Evolutionary conservation across 352 stramenopile species (phyloP).

Genomic region (Phytophthora litchii): DNA sequence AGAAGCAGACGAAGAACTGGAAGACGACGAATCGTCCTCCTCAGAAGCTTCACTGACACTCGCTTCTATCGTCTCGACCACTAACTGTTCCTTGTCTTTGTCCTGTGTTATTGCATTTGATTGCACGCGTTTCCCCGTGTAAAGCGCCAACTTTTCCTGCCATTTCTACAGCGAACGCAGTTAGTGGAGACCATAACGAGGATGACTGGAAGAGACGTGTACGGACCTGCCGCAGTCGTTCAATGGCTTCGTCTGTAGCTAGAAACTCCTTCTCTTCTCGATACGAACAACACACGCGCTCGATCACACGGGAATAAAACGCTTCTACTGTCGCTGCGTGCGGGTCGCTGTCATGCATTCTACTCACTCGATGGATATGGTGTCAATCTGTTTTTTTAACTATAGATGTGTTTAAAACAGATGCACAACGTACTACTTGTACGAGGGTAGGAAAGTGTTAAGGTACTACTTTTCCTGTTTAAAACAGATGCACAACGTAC

Average conservation of each 20-base stretch:
- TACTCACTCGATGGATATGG: too few species aligned
- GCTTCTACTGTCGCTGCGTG: slow-evolving; percentile 39
- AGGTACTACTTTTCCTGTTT: too few species aligned
- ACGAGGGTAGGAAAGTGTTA: too few species aligned
- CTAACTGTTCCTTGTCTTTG: slow-evolving; percentile 1
- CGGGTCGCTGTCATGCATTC: background rate
- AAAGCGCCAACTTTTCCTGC: slow-evolving; percentile 41
- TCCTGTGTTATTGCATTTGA: slow-evolving; percentile 1
- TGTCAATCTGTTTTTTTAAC: too few species aligned
- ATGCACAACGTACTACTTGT: too few species aligned
- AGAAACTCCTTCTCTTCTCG: slow-evolving; percentile 28
- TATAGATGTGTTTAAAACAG: too few species aligned
- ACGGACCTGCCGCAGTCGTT: slow-evolving; percentile 37
- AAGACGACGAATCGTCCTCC: slow-evolving; percentile 14
- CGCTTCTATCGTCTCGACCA: background rate
- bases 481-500: too few species aligned
- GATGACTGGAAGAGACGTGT: background rate
- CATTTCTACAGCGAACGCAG: slow-evolving; percentile 38
- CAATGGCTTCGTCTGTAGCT: slow-evolving; percentile 13
- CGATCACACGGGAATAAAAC: slow-evolving; percentile 68
- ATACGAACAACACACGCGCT: slow-evolving; percentile 58
- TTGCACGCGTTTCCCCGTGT: slow-evolving; percentile 28
- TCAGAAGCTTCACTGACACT: slow-evolving; percentile 14
- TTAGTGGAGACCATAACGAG: background rate
- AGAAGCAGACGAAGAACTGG: slow-evolving; percentile 12